Base-by-base conservation (phyloP, 352 stramenopile genomes). In the Peronospora destructor region DNA sequence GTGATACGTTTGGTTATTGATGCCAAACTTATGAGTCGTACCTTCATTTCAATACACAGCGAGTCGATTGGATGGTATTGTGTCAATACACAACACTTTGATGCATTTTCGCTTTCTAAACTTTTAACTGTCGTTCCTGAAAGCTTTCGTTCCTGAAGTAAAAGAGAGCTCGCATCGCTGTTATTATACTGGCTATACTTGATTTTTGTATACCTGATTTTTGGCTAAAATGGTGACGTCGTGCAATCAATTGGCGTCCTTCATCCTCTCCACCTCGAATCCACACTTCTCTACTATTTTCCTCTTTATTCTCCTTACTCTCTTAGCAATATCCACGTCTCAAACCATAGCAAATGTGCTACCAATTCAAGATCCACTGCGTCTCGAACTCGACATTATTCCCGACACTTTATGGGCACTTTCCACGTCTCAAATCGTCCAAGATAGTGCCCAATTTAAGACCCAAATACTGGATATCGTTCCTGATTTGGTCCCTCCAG, bases 401-500 rank as follows among this genome's bases (percentile, higher is more conserved):
- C 3, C 28, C 9, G 56, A 61, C 16, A 42, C 29, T 37, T 49
- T 69, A 17, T 62, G 50, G 61, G 13, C 61, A 13, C 1, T 69
- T 49, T 37, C 42, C 23, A 37, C 3, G 30, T 41, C 54, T 47
- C 50, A 65, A 61, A 61, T 69, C 41, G 38, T 39, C 21, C 42
- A 52, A 9, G 53, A 68, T 16, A 52, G 53, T 10, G 51, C 56
- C 43, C 54, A 53, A 46, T 81, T 85, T 26, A 56, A 65, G 17
- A 44, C 56, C 32, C 38, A 49, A 13, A 33, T 87, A 33, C 60
- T 68, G 4, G 49, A 75, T 21, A 53, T 29, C 6, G 56, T 84
- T 14, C 79, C 79, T 1, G 79, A 90, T 65, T 71, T 77, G 13
- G 82, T 93, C 8, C 82, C 82, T 0, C 39, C 41, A 9, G 75